Conservation (phyloP, 2,329 filamentous ascomycete species). For the Hirsutella thompsonii region DNA sequence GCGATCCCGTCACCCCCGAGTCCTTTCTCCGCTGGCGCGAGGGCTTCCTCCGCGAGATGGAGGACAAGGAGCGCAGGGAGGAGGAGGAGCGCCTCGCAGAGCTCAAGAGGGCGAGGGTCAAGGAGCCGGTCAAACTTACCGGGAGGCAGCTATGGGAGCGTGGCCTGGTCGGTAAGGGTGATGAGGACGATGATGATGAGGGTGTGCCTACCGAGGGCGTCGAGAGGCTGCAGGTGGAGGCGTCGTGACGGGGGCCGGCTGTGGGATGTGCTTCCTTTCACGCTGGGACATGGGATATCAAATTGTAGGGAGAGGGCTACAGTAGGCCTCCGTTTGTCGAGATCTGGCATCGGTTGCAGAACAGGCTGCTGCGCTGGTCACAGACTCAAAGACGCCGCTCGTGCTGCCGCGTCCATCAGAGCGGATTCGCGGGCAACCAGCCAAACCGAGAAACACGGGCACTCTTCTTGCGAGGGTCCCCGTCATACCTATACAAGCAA, state of each 20-base stretch:
- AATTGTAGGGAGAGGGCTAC: no score
- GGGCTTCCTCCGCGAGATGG: conserved; percentile 67
- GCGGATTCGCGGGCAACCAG: no score
- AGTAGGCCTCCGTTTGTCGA: no score
- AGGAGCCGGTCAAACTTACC: conserved; percentile 60
- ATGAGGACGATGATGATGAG: conserved; percentile 54
- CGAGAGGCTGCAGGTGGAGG: conserved; percentile 60
- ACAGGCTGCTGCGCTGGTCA: not conserved
- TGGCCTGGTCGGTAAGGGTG: conserved; percentile 54
- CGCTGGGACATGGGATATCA: no score
- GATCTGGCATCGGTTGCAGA: no score
- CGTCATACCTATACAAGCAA: conserved; percentile 1
- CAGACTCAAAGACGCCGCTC: no score
- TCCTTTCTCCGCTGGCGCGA: conserved; percentile 75
- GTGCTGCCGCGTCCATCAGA: no score
- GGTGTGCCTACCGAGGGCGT: conserved; percentile 46
- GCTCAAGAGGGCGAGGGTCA: conserved; percentile 64
- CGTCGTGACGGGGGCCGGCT: conserved; percentile 12
- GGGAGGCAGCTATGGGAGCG: conserved; percentile 70
- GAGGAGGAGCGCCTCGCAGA: conserved; percentile 74
- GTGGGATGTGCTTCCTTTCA: no score
- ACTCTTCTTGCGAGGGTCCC: not conserved
- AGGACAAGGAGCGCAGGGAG: conserved; percentile 52
- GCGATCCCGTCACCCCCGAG: conserved; percentile 76
- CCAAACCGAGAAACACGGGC: no score